phyloP scores from a whole-genome alignment of 1,284 basidiomycete genomes.

The Exobasidium rhododendri region DNA sequence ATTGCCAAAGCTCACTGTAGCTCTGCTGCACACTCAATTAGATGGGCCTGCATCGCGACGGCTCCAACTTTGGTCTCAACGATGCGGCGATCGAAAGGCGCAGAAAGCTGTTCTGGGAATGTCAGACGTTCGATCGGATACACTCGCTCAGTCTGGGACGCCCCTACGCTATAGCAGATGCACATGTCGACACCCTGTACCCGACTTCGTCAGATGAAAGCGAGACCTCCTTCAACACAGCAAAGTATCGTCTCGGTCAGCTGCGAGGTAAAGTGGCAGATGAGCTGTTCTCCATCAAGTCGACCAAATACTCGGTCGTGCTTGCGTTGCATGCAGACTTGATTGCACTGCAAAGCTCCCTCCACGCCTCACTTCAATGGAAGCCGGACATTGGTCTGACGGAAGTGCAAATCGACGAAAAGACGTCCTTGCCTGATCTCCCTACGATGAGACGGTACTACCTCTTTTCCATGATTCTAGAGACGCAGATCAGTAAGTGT shows the following conservation, averaged over 20 bases:
- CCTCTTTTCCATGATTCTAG: too few species aligned
- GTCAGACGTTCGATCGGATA: neutral
- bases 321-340: neutral
- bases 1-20: too few species aligned
- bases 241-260: neutral
- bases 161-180: neutral
- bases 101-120: constrained; percentile 3
- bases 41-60: too few species aligned
- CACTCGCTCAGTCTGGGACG: neutral
- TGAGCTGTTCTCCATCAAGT: neutral
- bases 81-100: too few species aligned
- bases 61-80: too few species aligned
- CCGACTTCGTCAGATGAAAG: neutral
- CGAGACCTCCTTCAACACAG: neutral
- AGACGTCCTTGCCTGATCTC: too few species aligned
- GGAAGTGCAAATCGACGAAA: too few species aligned
- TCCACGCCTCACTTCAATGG: neutral
- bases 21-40: too few species aligned
- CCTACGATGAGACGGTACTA: too few species aligned
- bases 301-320: neutral
- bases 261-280: neutral
- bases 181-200: neutral
- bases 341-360: neutral
- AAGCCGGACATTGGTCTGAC: too few species aligned
- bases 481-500: too few species aligned